Percentiles rank a stretch among this genome's conserved stretches.
Evolutionary conservation across 192 early-diverging fungal species (phyloP).

Genomic region (Dispira simplex): DNA sequence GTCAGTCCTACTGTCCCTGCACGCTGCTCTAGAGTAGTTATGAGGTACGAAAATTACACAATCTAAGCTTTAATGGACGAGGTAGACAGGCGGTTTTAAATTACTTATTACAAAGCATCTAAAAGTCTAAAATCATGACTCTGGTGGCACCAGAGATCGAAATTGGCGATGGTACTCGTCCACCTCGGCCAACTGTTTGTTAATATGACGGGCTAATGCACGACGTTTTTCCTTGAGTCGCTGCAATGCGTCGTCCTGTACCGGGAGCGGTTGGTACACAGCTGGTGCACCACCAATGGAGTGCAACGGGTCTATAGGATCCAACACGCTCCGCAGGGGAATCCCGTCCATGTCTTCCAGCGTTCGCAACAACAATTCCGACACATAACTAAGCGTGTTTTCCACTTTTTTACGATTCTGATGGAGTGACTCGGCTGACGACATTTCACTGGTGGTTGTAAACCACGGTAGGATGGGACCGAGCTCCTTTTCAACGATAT

Average conservation of each 20-base stretch:
- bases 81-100: too few relatives aligned
- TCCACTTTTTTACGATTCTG: neutral
- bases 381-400: neutral
- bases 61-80: too few relatives aligned
- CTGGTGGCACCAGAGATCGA: neutral
- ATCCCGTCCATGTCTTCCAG: conserved; percentile 7
- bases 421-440: neutral
- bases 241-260: neutral
- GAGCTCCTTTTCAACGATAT: neutral
- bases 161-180: neutral
- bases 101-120: too few relatives aligned
- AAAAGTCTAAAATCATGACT: too few relatives aligned
- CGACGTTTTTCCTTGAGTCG: conserved; percentile 3
- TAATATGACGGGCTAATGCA: neutral
- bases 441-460: too few relatives aligned
- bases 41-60: too few relatives aligned
- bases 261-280: neutral
- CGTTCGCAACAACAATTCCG: conserved; percentile 1
- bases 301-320: neutral
- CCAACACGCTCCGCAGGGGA: conserved; percentile 5
- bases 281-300: too few relatives aligned
- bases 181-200: conserved; percentile 6
- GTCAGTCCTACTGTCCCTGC: too few relatives aligned
- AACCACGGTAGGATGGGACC: neutral
- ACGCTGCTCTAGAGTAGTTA: too few relatives aligned